These are phyloP conservation scores for Eimeria zaria DNA, from an alignment of 169 alveolate genomes.

Conservation along the genomic window DNA sequence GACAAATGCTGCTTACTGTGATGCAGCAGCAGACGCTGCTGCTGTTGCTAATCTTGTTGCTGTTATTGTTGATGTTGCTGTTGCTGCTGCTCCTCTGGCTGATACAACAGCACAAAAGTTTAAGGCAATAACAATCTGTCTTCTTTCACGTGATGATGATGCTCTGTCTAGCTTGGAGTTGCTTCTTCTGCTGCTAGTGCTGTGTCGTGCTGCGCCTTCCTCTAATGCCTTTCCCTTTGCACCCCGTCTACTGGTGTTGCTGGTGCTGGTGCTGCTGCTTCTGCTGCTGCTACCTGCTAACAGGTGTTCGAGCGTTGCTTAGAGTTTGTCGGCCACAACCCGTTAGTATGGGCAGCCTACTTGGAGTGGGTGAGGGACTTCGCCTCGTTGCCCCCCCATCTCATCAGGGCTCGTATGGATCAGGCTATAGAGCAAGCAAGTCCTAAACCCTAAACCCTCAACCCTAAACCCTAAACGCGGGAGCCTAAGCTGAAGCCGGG, in stretches of 20 bases:
- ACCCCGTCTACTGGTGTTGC: background rate
- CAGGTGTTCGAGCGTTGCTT: constrained; percentile 76
- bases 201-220: background rate
- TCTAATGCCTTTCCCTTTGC: too few relatives aligned
- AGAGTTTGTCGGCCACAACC: constrained; percentile 84
- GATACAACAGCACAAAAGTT: background rate
- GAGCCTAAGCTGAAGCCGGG: constrained; percentile 40
- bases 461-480: constrained; percentile 27
- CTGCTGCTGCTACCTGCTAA: constrained; percentile 18
- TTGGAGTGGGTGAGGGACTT: constrained; percentile 75
- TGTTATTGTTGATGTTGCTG: background rate
- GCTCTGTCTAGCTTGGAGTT: too few relatives aligned
- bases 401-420: constrained; percentile 69
- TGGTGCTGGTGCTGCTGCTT: constrained; percentile 54
- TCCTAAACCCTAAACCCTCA: constrained; percentile 28
- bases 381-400: constrained; percentile 63
- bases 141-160: too few relatives aligned
- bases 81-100: background rate
- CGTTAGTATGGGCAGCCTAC: constrained; percentile 77
- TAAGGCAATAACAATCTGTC: too few relatives aligned
- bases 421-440: constrained; percentile 58
- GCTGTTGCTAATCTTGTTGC: background rate
- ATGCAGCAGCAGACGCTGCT: background rate
- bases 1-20: background rate
- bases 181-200: constrained; percentile 30